Conservation (phyloP, 306 rosid genomes). For the Oxytropis ochrocephala region DNA sequence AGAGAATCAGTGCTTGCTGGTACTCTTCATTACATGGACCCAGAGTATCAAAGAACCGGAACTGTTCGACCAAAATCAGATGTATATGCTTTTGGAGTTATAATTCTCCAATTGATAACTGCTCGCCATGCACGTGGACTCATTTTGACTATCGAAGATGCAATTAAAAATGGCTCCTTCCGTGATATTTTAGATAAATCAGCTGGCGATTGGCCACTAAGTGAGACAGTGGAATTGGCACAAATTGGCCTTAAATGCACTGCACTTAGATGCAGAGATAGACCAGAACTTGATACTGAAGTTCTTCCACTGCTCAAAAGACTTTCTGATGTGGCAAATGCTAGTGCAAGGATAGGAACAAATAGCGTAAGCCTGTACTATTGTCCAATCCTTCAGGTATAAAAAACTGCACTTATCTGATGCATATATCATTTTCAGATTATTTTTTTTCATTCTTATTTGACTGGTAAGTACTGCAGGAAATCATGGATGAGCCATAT, state of each 20-base stretch:
- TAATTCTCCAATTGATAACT: slow-evolving; percentile 70
- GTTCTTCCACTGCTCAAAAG: slow-evolving; percentile 73
- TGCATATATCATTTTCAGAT: neutral
- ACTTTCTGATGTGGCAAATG: slow-evolving; percentile 50
- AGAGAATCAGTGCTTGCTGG: slow-evolving; percentile 83
- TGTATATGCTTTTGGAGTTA: slow-evolving; percentile 74
- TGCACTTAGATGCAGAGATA: slow-evolving; percentile 85
- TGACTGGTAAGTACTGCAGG: slow-evolving; percentile 41
- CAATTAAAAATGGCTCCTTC: slow-evolving; percentile 50
- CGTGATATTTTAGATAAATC: slow-evolving; percentile 59
- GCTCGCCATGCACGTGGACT: slow-evolving; percentile 63
- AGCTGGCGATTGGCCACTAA: slow-evolving; percentile 74
- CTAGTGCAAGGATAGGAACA: slow-evolving; percentile 33
- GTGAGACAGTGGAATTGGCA: slow-evolving; percentile 66
- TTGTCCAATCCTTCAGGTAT: slow-evolving; percentile 96
- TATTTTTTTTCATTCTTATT: neutral
- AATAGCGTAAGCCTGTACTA: slow-evolving; percentile 52
- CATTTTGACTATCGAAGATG: slow-evolving; percentile 50
- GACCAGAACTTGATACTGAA: slow-evolving; percentile 90
- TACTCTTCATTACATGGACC: slow-evolving; percentile 88
- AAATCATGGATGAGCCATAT: slow-evolving; percentile 82
- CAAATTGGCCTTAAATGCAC: slow-evolving; percentile 59
- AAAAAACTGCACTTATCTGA: slow-evolving; percentile 1
- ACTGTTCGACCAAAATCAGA: slow-evolving; percentile 92
- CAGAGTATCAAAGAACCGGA: slow-evolving; percentile 95